These are phyloP conservation scores for Sonneratia caseolaris DNA, from an alignment of 345 rosid species.

Conservation along the genomic window DNA sequence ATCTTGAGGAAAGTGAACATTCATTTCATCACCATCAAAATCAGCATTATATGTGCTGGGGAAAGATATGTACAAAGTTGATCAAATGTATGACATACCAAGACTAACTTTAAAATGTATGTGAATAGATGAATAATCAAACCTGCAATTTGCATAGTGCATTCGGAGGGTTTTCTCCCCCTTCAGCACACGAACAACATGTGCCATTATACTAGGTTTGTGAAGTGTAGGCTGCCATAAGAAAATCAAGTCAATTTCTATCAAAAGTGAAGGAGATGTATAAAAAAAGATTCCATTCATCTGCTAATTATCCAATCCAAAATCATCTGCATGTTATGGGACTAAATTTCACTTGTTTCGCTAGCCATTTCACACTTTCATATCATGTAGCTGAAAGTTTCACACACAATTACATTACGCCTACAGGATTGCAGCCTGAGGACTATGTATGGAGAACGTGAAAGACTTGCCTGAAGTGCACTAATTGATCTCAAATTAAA, in stretches of 20 bases:
- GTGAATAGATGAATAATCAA: background rate
- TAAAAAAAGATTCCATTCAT: conserved; percentile 3
- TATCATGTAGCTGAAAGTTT: background rate
- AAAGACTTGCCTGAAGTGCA: background rate
- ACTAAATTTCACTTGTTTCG: background rate
- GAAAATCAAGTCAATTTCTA: conserved; percentile 1
- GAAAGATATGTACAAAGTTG: conserved; percentile 13
- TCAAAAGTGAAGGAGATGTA: background rate
- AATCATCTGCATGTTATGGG: background rate
- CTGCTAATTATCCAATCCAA: background rate
- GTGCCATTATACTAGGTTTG: conserved; percentile 98
- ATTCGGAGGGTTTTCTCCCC: conserved; percentile 95
- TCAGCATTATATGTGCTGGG: conserved; percentile 97
- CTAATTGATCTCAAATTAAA: background rate
- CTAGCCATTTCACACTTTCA: background rate
- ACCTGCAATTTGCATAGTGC: conserved; percentile 99
- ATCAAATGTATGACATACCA: background rate
- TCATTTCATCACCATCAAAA: conserved; percentile 99
- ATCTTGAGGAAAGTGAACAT: conserved; percentile 99
- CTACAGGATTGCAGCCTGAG: background rate
- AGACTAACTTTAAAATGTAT: conserved; percentile 1
- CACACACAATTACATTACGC: background rate
- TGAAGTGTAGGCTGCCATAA: conserved; percentile 90
- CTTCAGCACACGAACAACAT: conserved; percentile 75
- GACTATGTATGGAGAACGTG: background rate